These are phyloP conservation scores for Candida koratica DNA, from an alignment of 805 yeast species.

Conservation along the genomic window DNA sequence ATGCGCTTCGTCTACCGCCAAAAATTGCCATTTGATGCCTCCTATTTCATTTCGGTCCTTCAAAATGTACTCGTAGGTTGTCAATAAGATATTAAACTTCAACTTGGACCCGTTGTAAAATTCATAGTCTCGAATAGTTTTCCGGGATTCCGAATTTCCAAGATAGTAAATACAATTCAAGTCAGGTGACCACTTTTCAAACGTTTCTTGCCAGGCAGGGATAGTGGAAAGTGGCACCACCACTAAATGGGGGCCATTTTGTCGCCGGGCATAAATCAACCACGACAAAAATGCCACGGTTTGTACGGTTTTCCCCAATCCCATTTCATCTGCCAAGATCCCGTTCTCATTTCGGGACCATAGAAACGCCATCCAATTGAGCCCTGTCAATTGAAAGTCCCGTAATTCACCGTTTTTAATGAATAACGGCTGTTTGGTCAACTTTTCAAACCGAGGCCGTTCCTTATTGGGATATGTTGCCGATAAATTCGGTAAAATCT, in stretches of 20 bases:
- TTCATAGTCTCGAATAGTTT: conserved; percentile 78
- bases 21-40: conserved; percentile 84
- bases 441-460: conserved; percentile 87
- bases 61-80: conserved; percentile 94
- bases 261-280: conserved; percentile 92
- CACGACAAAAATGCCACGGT: conserved; percentile 92
- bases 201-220: conserved; percentile 99
- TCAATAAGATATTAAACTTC: conserved; percentile 85
- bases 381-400: conserved; percentile 96
- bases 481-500: conserved; percentile 76
- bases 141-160: conserved; percentile 87
- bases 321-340: conserved; percentile 98
- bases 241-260: conserved; percentile 94
- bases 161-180: conserved; percentile 86
- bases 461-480: conserved; percentile 64
- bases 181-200: conserved; percentile 97
- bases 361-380: conserved; percentile 98
- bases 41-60: conserved; percentile 85
- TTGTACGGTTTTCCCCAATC: conserved; percentile 96
- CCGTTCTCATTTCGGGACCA: conserved; percentile 99
- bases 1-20: conserved; percentile 99
- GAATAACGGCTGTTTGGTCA: conserved; percentile 80
- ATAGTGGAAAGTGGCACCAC: conserved; percentile 95
- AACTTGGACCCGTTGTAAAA: conserved; percentile 60
- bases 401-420: conserved; percentile 88